Percentiles rank a stretch among this genome's conserved stretches.
Evolutionary conservation across 805 yeast genomes (phyloP).

Genomic region (Candida lessepsii): DNA sequence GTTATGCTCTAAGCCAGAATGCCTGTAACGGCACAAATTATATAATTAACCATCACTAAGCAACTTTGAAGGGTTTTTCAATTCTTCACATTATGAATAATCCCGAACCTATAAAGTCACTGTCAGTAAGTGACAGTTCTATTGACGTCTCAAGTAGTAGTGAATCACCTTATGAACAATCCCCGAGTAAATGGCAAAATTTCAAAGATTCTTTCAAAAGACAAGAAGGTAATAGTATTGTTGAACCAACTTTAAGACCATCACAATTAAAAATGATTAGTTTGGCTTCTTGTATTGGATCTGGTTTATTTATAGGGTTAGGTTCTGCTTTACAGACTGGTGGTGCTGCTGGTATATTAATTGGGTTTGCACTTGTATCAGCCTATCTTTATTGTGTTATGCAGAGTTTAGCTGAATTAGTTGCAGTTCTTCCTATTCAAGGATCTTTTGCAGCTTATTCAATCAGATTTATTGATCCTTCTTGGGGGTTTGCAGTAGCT

Average conservation of each 20-base stretch:
- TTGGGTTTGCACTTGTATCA: slow-evolving; percentile 43
- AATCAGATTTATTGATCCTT: slow-evolving; percentile 40
- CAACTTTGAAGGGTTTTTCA: background rate
- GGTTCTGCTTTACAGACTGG: slow-evolving; percentile 38
- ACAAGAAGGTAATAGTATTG: slow-evolving; percentile 14
- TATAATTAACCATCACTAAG: background rate
- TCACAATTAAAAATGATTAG: slow-evolving; percentile 40
- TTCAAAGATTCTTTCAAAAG: slow-evolving; percentile 20
- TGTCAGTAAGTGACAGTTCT: slow-evolving; percentile 1
- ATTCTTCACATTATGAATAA: background rate
- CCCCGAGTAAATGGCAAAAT: slow-evolving; percentile 1
- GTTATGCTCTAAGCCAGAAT: background rate
- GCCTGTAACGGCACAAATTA: slow-evolving; percentile 2
- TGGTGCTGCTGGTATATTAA: slow-evolving; percentile 32
- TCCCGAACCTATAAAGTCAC: background rate
- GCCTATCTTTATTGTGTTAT: slow-evolving; percentile 41
- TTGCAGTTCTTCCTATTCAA: slow-evolving; percentile 37
- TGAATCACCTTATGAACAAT: background rate
- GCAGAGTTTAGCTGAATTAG: slow-evolving; percentile 42
- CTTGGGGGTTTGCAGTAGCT: slow-evolving; percentile 47
- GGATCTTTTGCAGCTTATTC: slow-evolving; percentile 44
- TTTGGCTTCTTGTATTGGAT: slow-evolving; percentile 43
- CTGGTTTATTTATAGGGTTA: slow-evolving; percentile 40
- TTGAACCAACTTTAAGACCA: slow-evolving; percentile 24
- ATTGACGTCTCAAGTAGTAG: background rate